phyloP scores from a whole-genome alignment of 1,284 basidiomycete genomes.

The Afroboletus lepidellus region DNA sequence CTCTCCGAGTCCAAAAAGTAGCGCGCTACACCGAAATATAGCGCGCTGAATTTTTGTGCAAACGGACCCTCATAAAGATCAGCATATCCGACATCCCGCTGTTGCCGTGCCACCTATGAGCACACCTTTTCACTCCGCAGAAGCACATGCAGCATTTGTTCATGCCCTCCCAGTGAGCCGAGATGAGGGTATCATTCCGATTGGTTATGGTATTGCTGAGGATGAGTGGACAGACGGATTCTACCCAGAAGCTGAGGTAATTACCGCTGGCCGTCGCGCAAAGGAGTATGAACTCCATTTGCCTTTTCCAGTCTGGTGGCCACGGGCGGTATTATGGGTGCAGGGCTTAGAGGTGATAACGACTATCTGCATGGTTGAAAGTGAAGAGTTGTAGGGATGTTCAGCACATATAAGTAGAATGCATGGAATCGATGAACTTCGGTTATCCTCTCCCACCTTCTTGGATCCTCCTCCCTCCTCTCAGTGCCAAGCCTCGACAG shows the following conservation, averaged over 20 bases:
- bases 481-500: too few species aligned
- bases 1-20: too few species aligned
- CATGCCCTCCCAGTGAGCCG: neutral
- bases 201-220: neutral
- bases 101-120: neutral
- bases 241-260: neutral
- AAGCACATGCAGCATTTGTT: neutral
- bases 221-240: neutral
- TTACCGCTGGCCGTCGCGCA: neutral
- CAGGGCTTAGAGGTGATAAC: neutral
- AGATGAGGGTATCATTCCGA: neutral
- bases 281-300: neutral
- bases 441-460: too few species aligned
- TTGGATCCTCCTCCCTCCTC: too few species aligned
- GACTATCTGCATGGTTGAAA: neutral
- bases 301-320: neutral
- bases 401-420: neutral
- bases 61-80: too few species aligned
- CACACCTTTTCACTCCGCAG: neutral
- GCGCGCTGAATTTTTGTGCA: too few species aligned
- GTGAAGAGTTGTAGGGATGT: neutral
- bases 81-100: neutral
- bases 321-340: neutral
- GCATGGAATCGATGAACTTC: too few species aligned
- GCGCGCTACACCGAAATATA: too few species aligned